Evolutionary conservation across 1,284 basidiomycete genomes (phyloP).

Genomic region (Mixia osmundae): DNA sequence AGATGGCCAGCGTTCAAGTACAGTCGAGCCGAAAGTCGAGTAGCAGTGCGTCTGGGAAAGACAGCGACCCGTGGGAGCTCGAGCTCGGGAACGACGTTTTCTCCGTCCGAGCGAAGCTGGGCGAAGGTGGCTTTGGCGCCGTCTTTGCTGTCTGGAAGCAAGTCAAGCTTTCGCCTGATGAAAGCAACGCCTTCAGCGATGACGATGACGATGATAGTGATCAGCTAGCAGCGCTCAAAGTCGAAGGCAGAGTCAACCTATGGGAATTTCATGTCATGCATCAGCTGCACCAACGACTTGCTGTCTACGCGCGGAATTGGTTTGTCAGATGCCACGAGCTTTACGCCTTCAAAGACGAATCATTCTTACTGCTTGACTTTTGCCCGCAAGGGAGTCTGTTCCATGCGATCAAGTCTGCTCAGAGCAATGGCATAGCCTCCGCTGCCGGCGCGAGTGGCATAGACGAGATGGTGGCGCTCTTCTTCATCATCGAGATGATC

Average conservation of each 20-base stretch:
- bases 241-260: constrained; percentile 62
- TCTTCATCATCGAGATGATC: constrained; percentile 80
- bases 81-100: constrained; percentile 37
- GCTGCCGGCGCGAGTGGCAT: constrained; percentile 27
- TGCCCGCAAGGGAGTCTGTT: constrained; percentile 80
- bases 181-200: constrained; percentile 26
- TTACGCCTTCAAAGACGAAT: constrained; percentile 69
- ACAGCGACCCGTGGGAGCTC: constrained; percentile 21
- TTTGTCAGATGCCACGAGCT: no score
- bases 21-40: constrained; percentile 29
- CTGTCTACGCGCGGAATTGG: constrained; percentile 36
- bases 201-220: constrained; percentile 36
- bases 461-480: constrained; percentile 82
- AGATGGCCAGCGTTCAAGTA: constrained; percentile 37
- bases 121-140: constrained; percentile 87
- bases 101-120: constrained; percentile 59
- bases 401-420: constrained; percentile 71
- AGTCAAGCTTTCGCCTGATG: no score
- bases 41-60: constrained; percentile 21
- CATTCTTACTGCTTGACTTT: constrained; percentile 66
- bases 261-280: constrained; percentile 88
- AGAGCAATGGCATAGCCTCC: constrained; percentile 34
- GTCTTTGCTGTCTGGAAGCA: constrained; percentile 60
- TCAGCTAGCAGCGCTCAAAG: constrained; percentile 59
- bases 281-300: constrained; percentile 43